A percentile compares a stretch with the other conserved stretches of the same genome.
Evolutionary conservation across 345 rosid species (phyloP).

Genomic region (Nasturtium officinale): DNA sequence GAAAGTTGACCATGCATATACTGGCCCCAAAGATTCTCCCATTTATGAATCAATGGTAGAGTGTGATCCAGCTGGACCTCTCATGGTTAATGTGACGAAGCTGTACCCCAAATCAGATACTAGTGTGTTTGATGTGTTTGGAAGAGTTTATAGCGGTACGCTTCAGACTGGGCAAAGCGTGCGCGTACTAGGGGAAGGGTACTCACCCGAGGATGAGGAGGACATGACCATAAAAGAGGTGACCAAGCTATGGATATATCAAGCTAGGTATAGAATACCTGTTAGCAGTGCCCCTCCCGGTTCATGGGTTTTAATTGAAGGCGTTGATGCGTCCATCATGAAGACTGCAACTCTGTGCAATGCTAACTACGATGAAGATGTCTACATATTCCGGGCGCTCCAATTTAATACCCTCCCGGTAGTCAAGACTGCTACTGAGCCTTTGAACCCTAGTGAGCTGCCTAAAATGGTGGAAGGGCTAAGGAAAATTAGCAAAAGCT

Average conservation of each 20-base stretch:
- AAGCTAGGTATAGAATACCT: conserved; percentile 89
- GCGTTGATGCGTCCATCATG: conserved; percentile 95
- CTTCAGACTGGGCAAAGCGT: conserved; percentile 94
- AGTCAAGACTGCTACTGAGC: conserved; percentile 98
- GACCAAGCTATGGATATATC: conserved; percentile 91
- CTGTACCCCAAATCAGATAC: conserved; percentile 97
- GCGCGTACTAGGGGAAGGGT: conserved; percentile 92
- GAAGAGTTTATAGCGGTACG: conserved; percentile 87
- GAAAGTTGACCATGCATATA: conserved; percentile 80
- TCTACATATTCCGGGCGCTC: conserved; percentile 79
- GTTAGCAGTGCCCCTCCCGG: conserved; percentile 96
- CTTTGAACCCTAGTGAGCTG: conserved; percentile 94
- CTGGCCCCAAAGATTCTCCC: conserved; percentile 74
- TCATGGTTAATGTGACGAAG: conserved; percentile 94
- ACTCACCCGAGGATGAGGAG: conserved; percentile 97
- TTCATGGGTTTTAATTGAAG: conserved; percentile 97
- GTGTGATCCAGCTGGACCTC: conserved; percentile 89
- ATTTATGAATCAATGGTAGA: conserved; percentile 81
- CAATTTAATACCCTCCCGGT: conserved; percentile 97
- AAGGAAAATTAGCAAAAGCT: conserved; percentile 96
- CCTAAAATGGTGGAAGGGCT: conserved; percentile 99
- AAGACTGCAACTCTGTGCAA: conserved; percentile 93
- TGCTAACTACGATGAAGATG: conserved; percentile 70
- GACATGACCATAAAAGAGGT: conserved; percentile 95
- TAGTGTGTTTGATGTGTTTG: conserved; percentile 94